Conservation (phyloP, 2,329 filamentous ascomycete genomes). For the Pseudogymnoascus sp. region DNA sequence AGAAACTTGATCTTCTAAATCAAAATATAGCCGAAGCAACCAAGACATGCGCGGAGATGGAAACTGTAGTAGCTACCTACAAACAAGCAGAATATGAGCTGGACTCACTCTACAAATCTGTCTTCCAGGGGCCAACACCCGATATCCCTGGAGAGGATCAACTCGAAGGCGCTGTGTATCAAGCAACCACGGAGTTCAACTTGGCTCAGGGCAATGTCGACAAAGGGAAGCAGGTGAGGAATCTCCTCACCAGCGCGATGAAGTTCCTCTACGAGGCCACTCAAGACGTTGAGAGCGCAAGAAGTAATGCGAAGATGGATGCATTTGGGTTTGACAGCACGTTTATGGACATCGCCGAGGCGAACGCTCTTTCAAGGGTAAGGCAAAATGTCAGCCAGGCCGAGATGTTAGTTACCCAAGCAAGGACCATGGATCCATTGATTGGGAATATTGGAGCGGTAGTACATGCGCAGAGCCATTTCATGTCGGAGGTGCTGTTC, state of each 20-base stretch:
- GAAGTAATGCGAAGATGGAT: constrained; percentile 39
- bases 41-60: constrained; percentile 32
- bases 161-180: constrained; percentile 35
- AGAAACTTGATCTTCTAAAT: constrained; percentile 37
- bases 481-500: constrained; percentile 48
- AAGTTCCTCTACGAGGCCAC: constrained; percentile 33
- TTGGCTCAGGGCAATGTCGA: constrained; percentile 33
- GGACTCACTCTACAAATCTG: constrained; percentile 45
- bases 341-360: constrained; percentile 48
- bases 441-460: constrained; percentile 36
- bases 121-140: constrained; percentile 49
- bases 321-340: constrained; percentile 44
- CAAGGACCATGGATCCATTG: constrained; percentile 35
- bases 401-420: constrained; percentile 35
- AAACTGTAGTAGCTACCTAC: constrained; percentile 34
- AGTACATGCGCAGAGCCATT: constrained; percentile 39
- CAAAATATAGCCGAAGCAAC: constrained; percentile 38
- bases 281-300: constrained; percentile 38
- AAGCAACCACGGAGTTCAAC: constrained; percentile 35
- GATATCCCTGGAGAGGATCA: constrained; percentile 49
- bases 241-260: constrained; percentile 37
- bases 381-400: constrained; percentile 40
- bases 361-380: constrained; percentile 43
- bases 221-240: constrained; percentile 38
- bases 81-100: constrained; percentile 40